Base-by-base conservation (phyloP, 768 basidiomycete species). In the Pisolithus sp. region DNA sequence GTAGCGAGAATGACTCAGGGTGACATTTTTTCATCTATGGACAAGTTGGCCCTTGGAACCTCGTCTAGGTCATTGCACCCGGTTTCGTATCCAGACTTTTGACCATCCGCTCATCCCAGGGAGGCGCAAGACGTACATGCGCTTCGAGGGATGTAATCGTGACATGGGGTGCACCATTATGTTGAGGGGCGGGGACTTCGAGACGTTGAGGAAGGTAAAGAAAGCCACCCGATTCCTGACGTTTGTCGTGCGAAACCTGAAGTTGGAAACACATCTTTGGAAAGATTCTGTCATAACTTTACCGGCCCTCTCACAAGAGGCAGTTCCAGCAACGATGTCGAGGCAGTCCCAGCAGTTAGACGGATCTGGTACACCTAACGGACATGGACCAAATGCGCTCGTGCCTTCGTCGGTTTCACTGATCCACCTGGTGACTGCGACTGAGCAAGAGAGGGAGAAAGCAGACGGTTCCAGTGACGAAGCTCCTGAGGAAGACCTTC, bases 101-200 rank as follows among this genome's bases (percentile, higher is more conserved):
- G 95, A 97, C 56, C 94, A 99, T 67, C 78, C 82, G 12, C 75
- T 94, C 38, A 99, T 98, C 39, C 93, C 94, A n/a, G 93, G 93
- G 18, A 80, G 79, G 17, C 78, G 96, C 51, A 99, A 99, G 74
- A 92, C 95, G 0, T 89, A 92, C 63, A 93, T 99, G 92, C 86
- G 96, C 1, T 98, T 99, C 61, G 96, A 99, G 68, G 95, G 95
- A 2, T 96, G 94, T 61, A 87, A 81, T 62, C 80, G 81, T 46
- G 91, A 96, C 56, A 87, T 91, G 79, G 94, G 94, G 0, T 97
- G 93, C 57, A 98, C 96, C 2, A 86, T 99, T 58, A 77, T 98
- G 37, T 68, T 99, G 43, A 80, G 96, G 40, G 96, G 96, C 9
- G 93, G 82, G 4, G 81, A 94, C 61, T 76, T 86, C 50, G 85